Evolutionary conservation across 2,329 filamentous ascomycete species (phyloP).

Genomic region (Zymoseptoria ardabiliae): DNA sequence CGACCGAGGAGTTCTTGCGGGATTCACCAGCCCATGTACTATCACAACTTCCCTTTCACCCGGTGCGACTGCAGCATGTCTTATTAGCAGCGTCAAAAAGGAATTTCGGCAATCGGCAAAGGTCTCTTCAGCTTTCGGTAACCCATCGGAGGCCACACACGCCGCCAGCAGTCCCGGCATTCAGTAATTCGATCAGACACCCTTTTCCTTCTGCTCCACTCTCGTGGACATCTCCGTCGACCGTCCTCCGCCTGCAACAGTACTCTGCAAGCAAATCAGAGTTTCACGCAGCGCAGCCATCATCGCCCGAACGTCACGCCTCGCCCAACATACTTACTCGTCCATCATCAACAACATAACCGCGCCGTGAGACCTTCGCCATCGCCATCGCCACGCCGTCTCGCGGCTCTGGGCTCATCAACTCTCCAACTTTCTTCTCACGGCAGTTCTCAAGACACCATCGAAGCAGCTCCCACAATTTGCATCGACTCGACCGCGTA

Average conservation of each 20-base stretch:
- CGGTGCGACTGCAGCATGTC: slow-evolving; percentile 30
- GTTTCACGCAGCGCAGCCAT: neutral
- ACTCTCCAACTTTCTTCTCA: neutral
- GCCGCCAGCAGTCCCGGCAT: slow-evolving; percentile 18
- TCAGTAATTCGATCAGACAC: slow-evolving; percentile 25
- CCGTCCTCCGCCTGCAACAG: slow-evolving; percentile 4
- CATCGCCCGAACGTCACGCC: slow-evolving; percentile 5
- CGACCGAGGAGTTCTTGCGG: slow-evolving; percentile 21
- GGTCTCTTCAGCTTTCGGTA: slow-evolving; percentile 15
- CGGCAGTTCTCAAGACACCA: neutral
- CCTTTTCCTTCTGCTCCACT: slow-evolving; percentile 16
- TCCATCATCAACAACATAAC: neutral
- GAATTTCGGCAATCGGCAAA: slow-evolving; percentile 12
- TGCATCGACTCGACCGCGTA: neutral
- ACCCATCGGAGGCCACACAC: slow-evolving; percentile 9
- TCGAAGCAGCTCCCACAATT: neutral
- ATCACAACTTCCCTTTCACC: slow-evolving; percentile 24
- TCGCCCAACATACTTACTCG: slow-evolving; percentile 1
- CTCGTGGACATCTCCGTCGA: slow-evolving; percentile 6
- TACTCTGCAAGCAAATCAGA: neutral
- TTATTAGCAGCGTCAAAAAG: slow-evolving; percentile 25
- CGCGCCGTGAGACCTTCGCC: slow-evolving; percentile 4
- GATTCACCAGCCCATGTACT: slow-evolving; percentile 22
- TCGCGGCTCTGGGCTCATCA: neutral
- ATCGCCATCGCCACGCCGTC: slow-evolving; percentile 4